phyloP scores from a whole-genome alignment of 805 yeast species.

The Candida jianshihensis region DNA sequence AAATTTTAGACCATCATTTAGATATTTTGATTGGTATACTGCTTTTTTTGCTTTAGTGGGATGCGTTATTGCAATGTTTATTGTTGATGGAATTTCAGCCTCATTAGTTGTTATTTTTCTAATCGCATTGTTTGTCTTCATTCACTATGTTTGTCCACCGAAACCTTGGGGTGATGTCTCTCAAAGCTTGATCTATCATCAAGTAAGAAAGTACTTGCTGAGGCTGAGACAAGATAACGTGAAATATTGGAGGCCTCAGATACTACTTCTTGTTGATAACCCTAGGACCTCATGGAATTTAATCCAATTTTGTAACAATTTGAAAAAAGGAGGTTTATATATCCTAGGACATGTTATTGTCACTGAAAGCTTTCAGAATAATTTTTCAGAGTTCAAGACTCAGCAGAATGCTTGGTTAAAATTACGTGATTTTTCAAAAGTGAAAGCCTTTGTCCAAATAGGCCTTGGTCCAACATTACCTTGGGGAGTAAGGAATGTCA shows the following conservation, averaged over 20 bases:
- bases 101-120: conserved; percentile 63
- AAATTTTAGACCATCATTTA: conserved; percentile 95
- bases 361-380: conserved; percentile 51
- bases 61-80: conserved; percentile 81
- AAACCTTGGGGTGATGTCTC: conserved; percentile 98
- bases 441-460: conserved; percentile 93
- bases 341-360: conserved; percentile 88
- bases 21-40: conserved; percentile 73
- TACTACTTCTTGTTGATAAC: conserved; percentile 78
- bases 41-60: conserved; percentile 70
- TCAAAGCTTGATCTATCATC: conserved; percentile 91
- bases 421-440: conserved; percentile 65
- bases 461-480: conserved; percentile 80
- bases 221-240: conserved; percentile 86
- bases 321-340: conserved; percentile 93
- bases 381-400: conserved; percentile 59
- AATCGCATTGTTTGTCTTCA: conserved; percentile 59
- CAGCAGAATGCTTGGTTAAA: conserved; percentile 81
- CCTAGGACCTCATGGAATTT: conserved; percentile 91
- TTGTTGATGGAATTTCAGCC: conserved; percentile 90
- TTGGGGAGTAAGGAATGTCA: conserved; percentile 94
- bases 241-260: conserved; percentile 98
- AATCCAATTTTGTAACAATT: conserved; percentile 85
- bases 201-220: conserved; percentile 84
- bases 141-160: conserved; percentile 90